Base-by-base conservation (phyloP, 208 protist species). In the Leishmania gerbilli region DNA sequence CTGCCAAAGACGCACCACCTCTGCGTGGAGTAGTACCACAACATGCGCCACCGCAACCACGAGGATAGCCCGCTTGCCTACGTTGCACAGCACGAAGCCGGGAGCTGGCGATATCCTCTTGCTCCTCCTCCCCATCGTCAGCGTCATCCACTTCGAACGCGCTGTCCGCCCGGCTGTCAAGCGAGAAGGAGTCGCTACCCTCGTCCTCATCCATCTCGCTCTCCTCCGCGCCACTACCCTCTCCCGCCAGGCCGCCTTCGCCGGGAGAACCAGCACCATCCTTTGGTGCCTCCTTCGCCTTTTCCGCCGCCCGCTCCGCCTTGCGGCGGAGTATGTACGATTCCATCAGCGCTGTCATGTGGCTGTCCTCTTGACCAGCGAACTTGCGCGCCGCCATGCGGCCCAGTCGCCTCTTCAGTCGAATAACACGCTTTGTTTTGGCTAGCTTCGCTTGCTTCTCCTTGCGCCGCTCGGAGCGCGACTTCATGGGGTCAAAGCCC, bases 331-430 rank as follows among this genome's bases (percentile, higher is more conserved):
- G 34, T 13, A 95, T 92, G 81, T 95, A 97, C 17, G 92, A 95
- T 82, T 96, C 88, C 95, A 97, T 97, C 34, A 97, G 79, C 19
- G 93, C 90, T 42, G 92, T 94, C 86, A 89, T 93, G 88, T 97
- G 95, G 13, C 76, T 83, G 67, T 95, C 91, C 71, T 92, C 81
- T 80, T 97, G 90, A 13, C 86, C 69, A 34, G 88, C 85, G 62
- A 88, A 95, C 74, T 94, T 90, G 24, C 80, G 80, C 17, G 83
- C 86, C 17, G 83, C 71, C n/a, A 96, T 87, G 53, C 90, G 86
- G 7, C 75, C 76, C 7, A 96, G 84, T 11, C 92, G 91, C 69
- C 87, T 92, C 81, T 90, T 86, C 17, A 95, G 86, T 1, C 93
- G 89, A 45, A 92, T 88, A 1, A 87, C 93, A 17, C 95, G 89